These are phyloP conservation scores for Escallonia herrerae DNA, from an alignment of 129 eudicot genomes.

Conservation along the genomic window DNA sequence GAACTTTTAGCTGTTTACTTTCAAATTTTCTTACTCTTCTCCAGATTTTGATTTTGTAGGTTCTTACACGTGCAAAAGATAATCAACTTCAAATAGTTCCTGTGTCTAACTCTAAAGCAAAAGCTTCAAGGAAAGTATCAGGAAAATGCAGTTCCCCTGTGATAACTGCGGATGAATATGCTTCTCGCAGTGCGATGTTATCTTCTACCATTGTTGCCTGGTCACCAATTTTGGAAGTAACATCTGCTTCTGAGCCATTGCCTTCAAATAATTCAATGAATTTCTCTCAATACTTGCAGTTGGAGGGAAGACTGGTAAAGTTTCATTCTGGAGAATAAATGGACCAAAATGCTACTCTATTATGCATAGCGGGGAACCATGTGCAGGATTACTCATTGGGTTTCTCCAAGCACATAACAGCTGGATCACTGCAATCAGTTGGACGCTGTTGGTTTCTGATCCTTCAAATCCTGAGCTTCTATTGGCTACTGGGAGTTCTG, in stretches of 20 bases:
- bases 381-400: slow-evolving; percentile 37
- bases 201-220: slow-evolving; percentile 70
- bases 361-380: slow-evolving; percentile 19
- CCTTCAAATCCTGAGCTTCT: slow-evolving; percentile 48
- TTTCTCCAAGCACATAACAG: slow-evolving; percentile 55
- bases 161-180: slow-evolving; percentile 54
- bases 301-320: slow-evolving; percentile 59
- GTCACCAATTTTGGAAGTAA: slow-evolving; percentile 57
- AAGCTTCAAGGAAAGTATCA: slow-evolving; percentile 6
- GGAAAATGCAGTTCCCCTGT: slow-evolving; percentile 17
- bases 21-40: slow-evolving; percentile 5
- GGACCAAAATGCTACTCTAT: slow-evolving; percentile 53
- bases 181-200: slow-evolving; percentile 66
- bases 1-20: slow-evolving; percentile 1
- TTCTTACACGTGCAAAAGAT: slow-evolving; percentile 8
- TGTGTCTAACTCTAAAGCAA: slow-evolving; percentile 15
- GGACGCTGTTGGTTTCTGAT: slow-evolving; percentile 42
- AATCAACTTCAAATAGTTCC: slow-evolving; percentile 19
- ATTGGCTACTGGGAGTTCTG: slow-evolving; percentile 74
- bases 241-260: slow-evolving; percentile 10
- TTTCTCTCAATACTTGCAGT: slow-evolving; percentile 57
- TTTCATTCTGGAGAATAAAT: slow-evolving; percentile 66
- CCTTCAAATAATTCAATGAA: slow-evolving; percentile 20
- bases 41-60: slow-evolving; percentile 14
- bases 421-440: slow-evolving; percentile 66